These are phyloP conservation scores for Wallacemonas sp. DNA, from an alignment of 208 protist genomes.

Conservation along the genomic window DNA sequence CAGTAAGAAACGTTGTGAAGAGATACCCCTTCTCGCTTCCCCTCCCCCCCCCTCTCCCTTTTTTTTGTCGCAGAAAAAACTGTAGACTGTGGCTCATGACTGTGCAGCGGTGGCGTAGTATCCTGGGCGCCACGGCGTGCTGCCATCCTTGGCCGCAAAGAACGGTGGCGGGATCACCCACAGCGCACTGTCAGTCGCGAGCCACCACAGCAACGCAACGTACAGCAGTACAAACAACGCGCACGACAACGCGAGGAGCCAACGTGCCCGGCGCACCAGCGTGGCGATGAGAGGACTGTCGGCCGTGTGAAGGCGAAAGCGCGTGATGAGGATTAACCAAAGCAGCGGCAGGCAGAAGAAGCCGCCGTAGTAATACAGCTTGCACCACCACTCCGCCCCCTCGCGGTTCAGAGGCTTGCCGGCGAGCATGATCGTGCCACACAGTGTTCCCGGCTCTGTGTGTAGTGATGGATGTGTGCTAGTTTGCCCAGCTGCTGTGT, in stretches of 20 bases:
- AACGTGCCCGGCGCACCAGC: slow-evolving; percentile 9
- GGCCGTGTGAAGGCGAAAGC: not conserved
- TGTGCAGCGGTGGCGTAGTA: slow-evolving; percentile 1
- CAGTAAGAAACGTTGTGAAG: too few relatives aligned
- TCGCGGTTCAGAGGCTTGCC: slow-evolving; percentile 18
- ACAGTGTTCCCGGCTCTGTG: too few relatives aligned
- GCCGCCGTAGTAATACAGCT: slow-evolving; percentile 38
- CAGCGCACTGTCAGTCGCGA: slow-evolving; percentile 27
- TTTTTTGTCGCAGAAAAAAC: too few relatives aligned
- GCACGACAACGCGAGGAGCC: slow-evolving; percentile 21
- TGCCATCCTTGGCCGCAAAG: slow-evolving; percentile 16
- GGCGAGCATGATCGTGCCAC: slow-evolving; percentile 1
- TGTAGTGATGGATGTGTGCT: too few relatives aligned
- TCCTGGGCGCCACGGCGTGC: slow-evolving; percentile 7
- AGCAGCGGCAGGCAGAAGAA: slow-evolving; percentile 46
- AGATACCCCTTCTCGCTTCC: too few relatives aligned
- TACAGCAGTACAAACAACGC: slow-evolving; percentile 29
- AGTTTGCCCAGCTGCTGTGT: too few relatives aligned
- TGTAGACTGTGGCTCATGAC: too few relatives aligned
- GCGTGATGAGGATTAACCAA: slow-evolving; percentile 32
- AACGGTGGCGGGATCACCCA: slow-evolving; percentile 37
- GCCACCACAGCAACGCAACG: slow-evolving; percentile 18
- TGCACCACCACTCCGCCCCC: slow-evolving; percentile 32
- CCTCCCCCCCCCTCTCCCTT: too few relatives aligned
- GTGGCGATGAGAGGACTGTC: slow-evolving; percentile 12